phyloP scores from a whole-genome alignment of 2,329 filamentous ascomycete species.

The Ophiostoma himal-ulmi region DNA sequence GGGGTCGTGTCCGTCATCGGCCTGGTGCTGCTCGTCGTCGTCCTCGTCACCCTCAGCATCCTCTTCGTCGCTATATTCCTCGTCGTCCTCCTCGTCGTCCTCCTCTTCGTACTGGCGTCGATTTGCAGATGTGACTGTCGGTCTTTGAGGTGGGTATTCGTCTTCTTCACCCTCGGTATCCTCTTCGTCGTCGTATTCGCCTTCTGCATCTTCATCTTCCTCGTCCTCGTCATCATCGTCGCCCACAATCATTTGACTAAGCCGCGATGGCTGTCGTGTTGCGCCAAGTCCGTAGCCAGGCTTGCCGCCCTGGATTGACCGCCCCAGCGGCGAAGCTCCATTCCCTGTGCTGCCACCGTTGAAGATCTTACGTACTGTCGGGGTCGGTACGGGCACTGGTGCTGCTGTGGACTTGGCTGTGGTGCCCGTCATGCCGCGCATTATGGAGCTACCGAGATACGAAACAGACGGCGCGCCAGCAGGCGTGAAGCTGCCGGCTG shows the following conservation, averaged over 20 bases:
- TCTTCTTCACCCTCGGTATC: conserved; percentile 34
- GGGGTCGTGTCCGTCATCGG: conserved; percentile 17
- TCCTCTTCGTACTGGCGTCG: conserved; percentile 13
- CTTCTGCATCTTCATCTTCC: conserved; percentile 38
- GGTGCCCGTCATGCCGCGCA: conserved; percentile 34
- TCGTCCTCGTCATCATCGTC: conserved; percentile 38
- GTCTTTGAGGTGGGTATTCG: conserved; percentile 17
- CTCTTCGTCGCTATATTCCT: conserved; percentile 37
- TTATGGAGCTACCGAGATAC: conserved; percentile 50
- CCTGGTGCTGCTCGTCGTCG: conserved; percentile 29
- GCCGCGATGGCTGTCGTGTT: conserved; percentile 42
- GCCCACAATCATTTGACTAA: conserved; percentile 43
- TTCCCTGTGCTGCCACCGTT: neutral
- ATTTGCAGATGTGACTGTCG: neutral
- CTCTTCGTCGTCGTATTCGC: conserved; percentile 36
- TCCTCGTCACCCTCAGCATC: conserved; percentile 38
- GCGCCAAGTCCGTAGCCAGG: conserved; percentile 11
- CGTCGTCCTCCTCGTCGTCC: conserved; percentile 31
- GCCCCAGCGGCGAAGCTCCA: conserved; percentile 39
- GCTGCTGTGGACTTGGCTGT: conserved; percentile 9
- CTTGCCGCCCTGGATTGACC: conserved; percentile 38
- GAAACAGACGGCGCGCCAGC: conserved; percentile 51
- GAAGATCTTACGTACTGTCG: conserved; percentile 23
- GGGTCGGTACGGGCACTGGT: conserved; percentile 1
- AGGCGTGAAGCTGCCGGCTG: conserved; percentile 51